These are phyloP conservation scores for Xerocomellus intermedius DNA, from an alignment of 768 basidiomycete genomes.

Conservation along the genomic window DNA sequence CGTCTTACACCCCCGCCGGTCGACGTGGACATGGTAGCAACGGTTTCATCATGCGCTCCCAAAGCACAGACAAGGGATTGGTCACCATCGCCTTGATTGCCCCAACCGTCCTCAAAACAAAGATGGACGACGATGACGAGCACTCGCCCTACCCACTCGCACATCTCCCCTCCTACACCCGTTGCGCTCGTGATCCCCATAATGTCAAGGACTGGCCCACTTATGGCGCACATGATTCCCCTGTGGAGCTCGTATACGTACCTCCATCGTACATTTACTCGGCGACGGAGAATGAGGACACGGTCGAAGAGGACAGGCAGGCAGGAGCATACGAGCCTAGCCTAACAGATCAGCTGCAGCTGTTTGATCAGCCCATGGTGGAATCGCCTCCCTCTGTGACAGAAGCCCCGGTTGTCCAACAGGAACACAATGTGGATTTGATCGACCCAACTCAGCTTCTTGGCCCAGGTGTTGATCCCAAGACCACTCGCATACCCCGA, in stretches of 20 bases:
- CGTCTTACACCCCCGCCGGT: slow-evolving; percentile 15
- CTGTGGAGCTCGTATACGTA: slow-evolving; percentile 72
- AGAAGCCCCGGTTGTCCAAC: neutral
- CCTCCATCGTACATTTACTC: slow-evolving; percentile 43
- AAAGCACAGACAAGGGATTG: slow-evolving; percentile 45
- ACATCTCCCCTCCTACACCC: slow-evolving; percentile 9
- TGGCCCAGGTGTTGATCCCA: slow-evolving; percentile 19
- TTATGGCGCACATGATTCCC: slow-evolving; percentile 39
- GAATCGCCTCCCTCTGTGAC: slow-evolving; percentile 4
- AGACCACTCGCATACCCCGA: slow-evolving; percentile 10
- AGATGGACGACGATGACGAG: slow-evolving; percentile 47
- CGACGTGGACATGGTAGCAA: slow-evolving; percentile 37
- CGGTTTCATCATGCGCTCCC: slow-evolving; percentile 39
- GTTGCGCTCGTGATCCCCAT: slow-evolving; percentile 1
- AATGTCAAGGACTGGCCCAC: slow-evolving; percentile 13
- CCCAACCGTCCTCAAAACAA: slow-evolving; percentile 85
- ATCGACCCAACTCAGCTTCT: slow-evolving; percentile 18
- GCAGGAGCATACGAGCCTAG: slow-evolving; percentile 19
- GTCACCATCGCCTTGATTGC: slow-evolving; percentile 73
- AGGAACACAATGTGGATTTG: slow-evolving; percentile 3
- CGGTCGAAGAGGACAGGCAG: slow-evolving; percentile 19
- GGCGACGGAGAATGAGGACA: slow-evolving; percentile 16
- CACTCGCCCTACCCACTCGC: slow-evolving; percentile 9
- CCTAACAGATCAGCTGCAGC: slow-evolving; percentile 11
- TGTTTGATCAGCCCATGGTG: slow-evolving; percentile 11